Conservation (phyloP, 352 stramenopile species). For the Blastocystis hominis region DNA sequence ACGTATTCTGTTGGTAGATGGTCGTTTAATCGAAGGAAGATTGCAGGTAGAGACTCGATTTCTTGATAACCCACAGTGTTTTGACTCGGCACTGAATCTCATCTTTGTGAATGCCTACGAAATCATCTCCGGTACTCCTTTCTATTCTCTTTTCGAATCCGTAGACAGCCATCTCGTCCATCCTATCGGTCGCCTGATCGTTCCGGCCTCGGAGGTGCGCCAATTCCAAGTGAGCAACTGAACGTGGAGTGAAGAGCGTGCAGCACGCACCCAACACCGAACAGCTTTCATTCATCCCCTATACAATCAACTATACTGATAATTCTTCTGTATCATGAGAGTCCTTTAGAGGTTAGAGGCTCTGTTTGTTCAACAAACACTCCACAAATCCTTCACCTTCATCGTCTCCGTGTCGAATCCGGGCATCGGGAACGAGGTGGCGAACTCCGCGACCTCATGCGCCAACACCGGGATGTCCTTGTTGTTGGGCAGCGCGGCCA, state of each 20-base stretch:
- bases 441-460: conserved; percentile 68
- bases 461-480: conserved; percentile 70
- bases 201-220: not conserved
- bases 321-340: not conserved
- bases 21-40: not conserved
- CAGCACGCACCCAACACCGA: too few species aligned
- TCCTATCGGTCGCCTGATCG: not conserved
- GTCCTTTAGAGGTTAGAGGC: not conserved
- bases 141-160: not conserved
- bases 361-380: not conserved
- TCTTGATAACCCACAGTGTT: not conserved
- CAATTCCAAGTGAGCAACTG: not conserved
- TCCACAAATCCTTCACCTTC: not conserved
- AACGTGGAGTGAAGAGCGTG: too few species aligned
- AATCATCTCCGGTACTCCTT: not conserved
- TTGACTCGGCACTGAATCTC: not conserved
- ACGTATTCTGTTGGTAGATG: not conserved
- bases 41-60: not conserved
- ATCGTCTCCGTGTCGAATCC: not conserved
- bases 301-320: not conserved
- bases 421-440: conserved; percentile 31
- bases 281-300: not conserved
- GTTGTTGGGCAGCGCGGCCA: conserved; percentile 68
- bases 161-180: not conserved
- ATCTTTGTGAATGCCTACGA: not conserved